These are phyloP conservation scores for Primulina eburnea DNA, from an alignment of 257 asterid species.

Conservation along the genomic window DNA sequence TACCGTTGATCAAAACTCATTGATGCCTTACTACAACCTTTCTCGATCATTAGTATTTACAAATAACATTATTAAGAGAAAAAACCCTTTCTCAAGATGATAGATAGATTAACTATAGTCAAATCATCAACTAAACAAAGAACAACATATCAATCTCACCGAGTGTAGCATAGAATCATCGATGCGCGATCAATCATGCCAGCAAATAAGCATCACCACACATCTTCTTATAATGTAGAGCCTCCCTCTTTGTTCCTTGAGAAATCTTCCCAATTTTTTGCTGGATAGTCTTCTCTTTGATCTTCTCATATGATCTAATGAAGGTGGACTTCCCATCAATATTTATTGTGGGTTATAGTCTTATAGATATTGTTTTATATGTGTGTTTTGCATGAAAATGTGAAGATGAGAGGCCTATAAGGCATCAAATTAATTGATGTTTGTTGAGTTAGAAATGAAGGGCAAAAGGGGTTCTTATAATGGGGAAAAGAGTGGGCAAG, in stretches of 20 bases:
- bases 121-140: too few species aligned
- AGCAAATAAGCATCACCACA: constrained; percentile 74
- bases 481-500: not conserved
- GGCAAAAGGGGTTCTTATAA: constrained; percentile 17
- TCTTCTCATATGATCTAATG: constrained; percentile 10
- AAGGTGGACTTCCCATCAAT: not conserved
- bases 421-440: not conserved
- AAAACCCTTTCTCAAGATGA: not conserved
- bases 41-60: too few species aligned
- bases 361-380: too few species aligned
- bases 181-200: constrained; percentile 50
- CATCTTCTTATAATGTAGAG: constrained; percentile 70
- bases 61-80: not conserved
- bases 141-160: too few species aligned
- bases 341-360: not conserved
- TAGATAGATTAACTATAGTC: not conserved
- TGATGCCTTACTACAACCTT: too few species aligned
- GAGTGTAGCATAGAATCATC: not conserved
- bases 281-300: constrained; percentile 52
- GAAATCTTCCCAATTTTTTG: constrained; percentile 49
- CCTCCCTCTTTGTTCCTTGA: constrained; percentile 68
- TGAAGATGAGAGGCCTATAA: not conserved
- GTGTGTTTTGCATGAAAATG: not conserved
- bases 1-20: too few species aligned
- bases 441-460: constrained; percentile 14